A percentile compares a stretch with the other conserved stretches of the same genome.
These are phyloP conservation scores for Berberis vulgaris DNA, from an alignment of 164 flowering plant genomes.

Conservation along the genomic window DNA sequence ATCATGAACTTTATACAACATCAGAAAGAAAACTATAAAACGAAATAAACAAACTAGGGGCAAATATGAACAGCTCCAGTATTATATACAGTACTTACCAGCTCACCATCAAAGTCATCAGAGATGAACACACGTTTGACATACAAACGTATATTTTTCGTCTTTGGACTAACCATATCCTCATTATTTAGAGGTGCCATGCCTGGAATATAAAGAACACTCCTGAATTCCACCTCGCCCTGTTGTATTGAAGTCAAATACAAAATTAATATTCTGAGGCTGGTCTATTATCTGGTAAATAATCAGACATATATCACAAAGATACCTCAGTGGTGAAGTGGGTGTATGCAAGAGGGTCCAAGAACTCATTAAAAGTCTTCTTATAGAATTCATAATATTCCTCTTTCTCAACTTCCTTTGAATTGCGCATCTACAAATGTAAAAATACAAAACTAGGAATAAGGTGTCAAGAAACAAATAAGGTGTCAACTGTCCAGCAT, in stretches of 20 bases:
- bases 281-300: conserved; percentile 1
- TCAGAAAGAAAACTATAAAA: background rate
- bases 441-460: background rate
- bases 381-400: conserved; percentile 86
- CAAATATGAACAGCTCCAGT: background rate
- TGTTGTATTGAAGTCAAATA: conserved; percentile 21
- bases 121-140: conserved; percentile 97
- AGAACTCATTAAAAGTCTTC: conserved; percentile 86
- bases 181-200: conserved; percentile 96
- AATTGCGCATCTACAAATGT: conserved; percentile 60
- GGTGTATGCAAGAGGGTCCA: conserved; percentile 78
- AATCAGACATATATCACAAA: background rate
- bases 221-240: conserved; percentile 99
- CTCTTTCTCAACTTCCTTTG: conserved; percentile 78
- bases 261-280: conserved; percentile 1
- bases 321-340: conserved; percentile 95
- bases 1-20: background rate
- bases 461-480: too few relatives aligned
- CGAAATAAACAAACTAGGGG: background rate
- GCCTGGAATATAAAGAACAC: conserved; percentile 87
- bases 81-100: conserved; percentile 41
- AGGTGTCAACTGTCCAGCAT: too few relatives aligned
- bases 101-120: conserved; percentile 98
- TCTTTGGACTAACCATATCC: conserved; percentile 70
- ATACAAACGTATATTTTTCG: conserved; percentile 85